Evolutionary conservation across 352 stramenopile species (phyloP).

Genomic region (Globisporangium viniferum): DNA sequence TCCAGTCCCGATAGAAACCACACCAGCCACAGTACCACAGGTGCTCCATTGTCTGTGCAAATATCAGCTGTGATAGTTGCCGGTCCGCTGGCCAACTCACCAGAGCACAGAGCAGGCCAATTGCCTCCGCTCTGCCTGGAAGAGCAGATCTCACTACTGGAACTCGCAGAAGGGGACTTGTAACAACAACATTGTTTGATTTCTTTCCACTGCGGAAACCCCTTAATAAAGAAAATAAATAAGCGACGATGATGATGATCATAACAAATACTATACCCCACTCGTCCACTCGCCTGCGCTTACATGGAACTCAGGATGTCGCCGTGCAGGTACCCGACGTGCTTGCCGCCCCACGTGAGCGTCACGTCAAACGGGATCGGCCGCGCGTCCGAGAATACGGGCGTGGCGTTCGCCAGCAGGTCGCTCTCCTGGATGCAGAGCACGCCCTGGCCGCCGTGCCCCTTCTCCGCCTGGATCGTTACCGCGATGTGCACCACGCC

Average conservation of each 20-base stretch:
- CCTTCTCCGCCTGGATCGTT: constrained; percentile 40
- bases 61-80: neutral
- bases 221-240: constrained; percentile 16
- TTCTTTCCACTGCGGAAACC: neutral
- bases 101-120: constrained; percentile 6
- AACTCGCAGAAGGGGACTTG: constrained; percentile 32
- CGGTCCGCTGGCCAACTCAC: constrained; percentile 12
- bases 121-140: constrained; percentile 11
- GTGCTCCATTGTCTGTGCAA: neutral
- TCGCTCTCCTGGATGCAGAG: constrained; percentile 46
- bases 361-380: constrained; percentile 46
- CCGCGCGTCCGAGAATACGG: constrained; percentile 28
- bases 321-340: constrained; percentile 51
- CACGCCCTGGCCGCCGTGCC: constrained; percentile 37
- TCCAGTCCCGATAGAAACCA: neutral
- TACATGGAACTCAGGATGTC: constrained; percentile 34
- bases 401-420: constrained; percentile 22
- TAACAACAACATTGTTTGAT: constrained; percentile 5
- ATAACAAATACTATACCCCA: constrained; percentile 7
- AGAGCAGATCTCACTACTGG: constrained; percentile 44
- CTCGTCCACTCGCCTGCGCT: constrained; percentile 45
- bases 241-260: neutral
- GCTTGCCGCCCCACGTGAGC: constrained; percentile 53
- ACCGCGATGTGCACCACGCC: constrained; percentile 46
- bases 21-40: no score